These are phyloP conservation scores for Saturnispora kantuleensis DNA, from an alignment of 805 yeast genomes.

Conservation along the genomic window DNA sequence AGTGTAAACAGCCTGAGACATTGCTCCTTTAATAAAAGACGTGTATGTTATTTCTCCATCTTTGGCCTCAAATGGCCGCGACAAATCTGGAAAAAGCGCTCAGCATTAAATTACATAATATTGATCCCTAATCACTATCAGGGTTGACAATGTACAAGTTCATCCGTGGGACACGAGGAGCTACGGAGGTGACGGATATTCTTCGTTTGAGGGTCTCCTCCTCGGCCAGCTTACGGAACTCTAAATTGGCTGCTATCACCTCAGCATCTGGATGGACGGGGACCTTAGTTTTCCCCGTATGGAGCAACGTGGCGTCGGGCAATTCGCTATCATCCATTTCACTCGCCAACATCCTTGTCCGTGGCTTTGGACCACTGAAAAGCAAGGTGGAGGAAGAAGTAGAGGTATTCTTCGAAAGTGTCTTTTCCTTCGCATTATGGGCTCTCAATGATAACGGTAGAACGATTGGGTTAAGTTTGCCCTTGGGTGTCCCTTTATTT, in stretches of 20 bases:
- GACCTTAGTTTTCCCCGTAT: conserved; percentile 20
- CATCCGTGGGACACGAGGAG: conserved; percentile 11
- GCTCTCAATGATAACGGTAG: conserved; percentile 4
- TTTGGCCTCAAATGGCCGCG: background rate
- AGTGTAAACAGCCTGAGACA: conserved; percentile 50
- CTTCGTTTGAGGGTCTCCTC: background rate
- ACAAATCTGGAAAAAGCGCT: background rate
- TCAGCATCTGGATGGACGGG: conserved; percentile 27
- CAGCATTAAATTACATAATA: background rate
- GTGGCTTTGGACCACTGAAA: conserved; percentile 33
- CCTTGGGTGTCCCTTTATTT: conserved; percentile 3
- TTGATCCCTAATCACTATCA: conserved; percentile 29
- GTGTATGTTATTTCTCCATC: background rate
- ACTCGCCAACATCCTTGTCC: conserved; percentile 61
- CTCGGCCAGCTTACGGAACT: conserved; percentile 20
- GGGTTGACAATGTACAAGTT: conserved; percentile 49
- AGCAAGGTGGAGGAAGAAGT: background rate
- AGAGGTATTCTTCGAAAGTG: background rate
- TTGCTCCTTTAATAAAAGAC: conserved; percentile 7
- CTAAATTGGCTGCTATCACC: conserved; percentile 24
- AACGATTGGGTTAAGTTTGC: conserved; percentile 2
- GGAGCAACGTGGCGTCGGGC: conserved; percentile 27
- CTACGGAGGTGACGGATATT: conserved; percentile 14
- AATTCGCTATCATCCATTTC: conserved; percentile 62
- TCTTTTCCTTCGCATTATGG: background rate